A percentile compares a stretch with the other conserved stretches of the same genome.
These are phyloP conservation scores for Juglanconis sp. DNA, from an alignment of 2,329 filamentous ascomycete genomes.

Conservation along the genomic window DNA sequence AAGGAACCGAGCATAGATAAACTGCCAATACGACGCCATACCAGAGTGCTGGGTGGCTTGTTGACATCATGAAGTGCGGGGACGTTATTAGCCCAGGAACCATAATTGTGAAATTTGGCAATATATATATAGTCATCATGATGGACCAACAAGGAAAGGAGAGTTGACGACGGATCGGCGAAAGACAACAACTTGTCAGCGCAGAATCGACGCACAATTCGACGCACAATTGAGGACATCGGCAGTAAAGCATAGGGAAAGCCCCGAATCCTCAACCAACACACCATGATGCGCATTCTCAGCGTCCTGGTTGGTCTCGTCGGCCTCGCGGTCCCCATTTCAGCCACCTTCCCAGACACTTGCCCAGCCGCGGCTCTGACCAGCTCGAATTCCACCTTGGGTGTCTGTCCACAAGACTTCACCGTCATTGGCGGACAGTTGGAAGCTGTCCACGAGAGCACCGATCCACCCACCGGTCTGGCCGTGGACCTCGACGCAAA, in stretches of 20 bases:
- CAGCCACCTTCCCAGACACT: background rate
- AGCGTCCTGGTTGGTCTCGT: background rate
- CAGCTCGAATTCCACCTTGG: constrained; percentile 12
- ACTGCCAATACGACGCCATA: background rate
- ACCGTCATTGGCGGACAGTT: constrained; percentile 32
- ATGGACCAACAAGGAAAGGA: too few relatives aligned
- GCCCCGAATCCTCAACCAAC: background rate
- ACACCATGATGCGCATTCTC: background rate
- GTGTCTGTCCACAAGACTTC: constrained; percentile 27
- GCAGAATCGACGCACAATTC: background rate
- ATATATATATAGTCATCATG: too few relatives aligned
- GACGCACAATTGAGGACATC: too few relatives aligned
- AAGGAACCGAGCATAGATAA: background rate
- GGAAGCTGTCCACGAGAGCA: constrained; percentile 35
- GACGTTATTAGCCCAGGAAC: background rate
- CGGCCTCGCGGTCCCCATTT: background rate
- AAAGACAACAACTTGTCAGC: too few relatives aligned
- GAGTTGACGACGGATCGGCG: too few relatives aligned
- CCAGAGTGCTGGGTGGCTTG: background rate
- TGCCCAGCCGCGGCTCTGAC: constrained; percentile 8
- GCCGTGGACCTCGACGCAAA: constrained; percentile 34
- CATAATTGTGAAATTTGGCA: background rate
- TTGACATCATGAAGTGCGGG: background rate
- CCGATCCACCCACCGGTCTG: constrained; percentile 34
- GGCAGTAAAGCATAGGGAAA: background rate